phyloP scores from a whole-genome alignment of 2,329 filamentous ascomycete species.

The Pezicula rhizophila region DNA sequence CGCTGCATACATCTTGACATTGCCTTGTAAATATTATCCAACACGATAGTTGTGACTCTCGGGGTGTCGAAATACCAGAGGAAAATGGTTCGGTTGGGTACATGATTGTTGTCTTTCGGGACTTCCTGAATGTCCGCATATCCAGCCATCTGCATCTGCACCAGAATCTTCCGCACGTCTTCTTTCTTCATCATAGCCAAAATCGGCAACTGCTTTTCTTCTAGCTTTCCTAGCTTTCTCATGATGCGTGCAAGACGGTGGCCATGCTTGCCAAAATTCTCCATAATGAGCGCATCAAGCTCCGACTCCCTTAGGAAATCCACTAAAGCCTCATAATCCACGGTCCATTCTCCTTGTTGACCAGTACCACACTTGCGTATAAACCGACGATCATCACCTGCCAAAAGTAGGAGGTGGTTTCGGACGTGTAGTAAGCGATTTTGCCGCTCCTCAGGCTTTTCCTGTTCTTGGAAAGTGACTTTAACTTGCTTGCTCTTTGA shows the following conservation, averaged over 20 bases:
- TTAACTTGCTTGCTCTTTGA: conserved; percentile 26
- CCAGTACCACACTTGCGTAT: conserved; percentile 58
- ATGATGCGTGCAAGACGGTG: conserved; percentile 82
- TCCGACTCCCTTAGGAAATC: conserved; percentile 68
- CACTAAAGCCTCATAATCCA: conserved; percentile 73
- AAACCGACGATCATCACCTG: conserved; percentile 64
- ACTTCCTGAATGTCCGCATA: conserved; percentile 92
- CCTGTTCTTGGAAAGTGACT: conserved; percentile 50
- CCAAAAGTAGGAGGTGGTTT: conserved; percentile 66
- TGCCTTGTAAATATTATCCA: conserved; percentile 81
- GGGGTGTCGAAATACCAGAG: conserved; percentile 86
- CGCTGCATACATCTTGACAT: conserved; percentile 84
- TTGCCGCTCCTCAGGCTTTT: conserved; percentile 27
- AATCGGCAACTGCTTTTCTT: conserved; percentile 81
- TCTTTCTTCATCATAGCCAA: conserved; percentile 78
- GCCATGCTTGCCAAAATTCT: conserved; percentile 69
- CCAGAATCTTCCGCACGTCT: conserved; percentile 78
- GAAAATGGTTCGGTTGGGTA: conserved; percentile 79
- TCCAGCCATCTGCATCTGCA: conserved; percentile 78
- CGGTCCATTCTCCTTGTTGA: conserved; percentile 69
- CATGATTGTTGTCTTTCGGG: conserved; percentile 76
- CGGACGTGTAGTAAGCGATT: conserved; percentile 55
- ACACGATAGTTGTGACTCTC: conserved; percentile 60
- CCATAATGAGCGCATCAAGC: conserved; percentile 74
- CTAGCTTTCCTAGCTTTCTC: conserved; percentile 82